Evolutionary conservation across 257 asterid species (phyloP).

Genomic region (Echites panduratus): DNA sequence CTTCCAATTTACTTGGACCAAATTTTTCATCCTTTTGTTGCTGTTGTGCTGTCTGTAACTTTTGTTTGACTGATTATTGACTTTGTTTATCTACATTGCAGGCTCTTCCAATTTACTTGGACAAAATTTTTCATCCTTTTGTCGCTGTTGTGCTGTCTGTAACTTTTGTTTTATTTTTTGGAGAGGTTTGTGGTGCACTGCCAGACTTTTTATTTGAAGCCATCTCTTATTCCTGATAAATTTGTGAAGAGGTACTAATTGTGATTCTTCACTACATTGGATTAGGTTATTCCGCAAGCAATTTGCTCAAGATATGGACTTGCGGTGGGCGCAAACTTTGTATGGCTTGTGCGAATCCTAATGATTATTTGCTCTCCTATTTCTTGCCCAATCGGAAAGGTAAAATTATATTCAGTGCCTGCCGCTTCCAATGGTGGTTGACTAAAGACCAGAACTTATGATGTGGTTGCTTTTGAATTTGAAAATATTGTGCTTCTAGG

Average conservation of each 20-base stretch:
- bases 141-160: conserved; percentile 94
- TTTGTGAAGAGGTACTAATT: conserved; percentile 13
- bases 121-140: conserved; percentile 79
- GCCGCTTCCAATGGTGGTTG: background rate
- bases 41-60: conserved; percentile 92
- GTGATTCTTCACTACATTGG: conserved; percentile 16
- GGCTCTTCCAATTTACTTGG: conserved; percentile 95
- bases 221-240: background rate
- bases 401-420: conserved; percentile 17
- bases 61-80: conserved; percentile 46
- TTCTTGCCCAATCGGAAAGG: conserved; percentile 93
- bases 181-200: conserved; percentile 63
- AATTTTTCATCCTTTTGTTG: conserved; percentile 83
- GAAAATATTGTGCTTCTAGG: conserved; percentile 29
- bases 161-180: conserved; percentile 91
- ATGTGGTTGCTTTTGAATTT: background rate
- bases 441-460: background rate
- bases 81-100: conserved; percentile 23
- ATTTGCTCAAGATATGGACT: conserved; percentile 87
- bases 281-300: conserved; percentile 90
- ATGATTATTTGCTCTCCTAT: conserved; percentile 87
- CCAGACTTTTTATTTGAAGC: background rate
- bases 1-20: conserved; percentile 89
- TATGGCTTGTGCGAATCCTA: conserved; percentile 85
- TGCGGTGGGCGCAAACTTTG: conserved; percentile 93